phyloP scores from a whole-genome alignment of 225 moss, liverwort and hornwort species.

The Takakia lepidozioides region DNA sequence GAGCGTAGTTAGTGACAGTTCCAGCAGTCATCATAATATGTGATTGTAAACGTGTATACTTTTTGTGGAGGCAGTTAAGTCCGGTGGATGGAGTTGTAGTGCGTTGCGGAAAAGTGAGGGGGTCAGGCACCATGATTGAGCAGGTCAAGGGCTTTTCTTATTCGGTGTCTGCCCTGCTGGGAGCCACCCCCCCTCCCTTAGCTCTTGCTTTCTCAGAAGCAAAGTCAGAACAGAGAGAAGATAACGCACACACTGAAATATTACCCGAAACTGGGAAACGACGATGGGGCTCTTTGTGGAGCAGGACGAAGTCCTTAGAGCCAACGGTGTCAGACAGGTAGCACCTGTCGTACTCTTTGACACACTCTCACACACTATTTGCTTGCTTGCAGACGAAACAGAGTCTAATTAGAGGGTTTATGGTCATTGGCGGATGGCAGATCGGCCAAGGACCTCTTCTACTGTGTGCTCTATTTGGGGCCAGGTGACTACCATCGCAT shows the following conservation, averaged over 20 bases:
- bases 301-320: neutral
- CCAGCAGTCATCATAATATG: neutral
- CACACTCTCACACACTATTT: too few relatives aligned
- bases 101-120: conserved; percentile 59
- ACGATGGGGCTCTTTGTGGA: too few relatives aligned
- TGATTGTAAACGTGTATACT: neutral
- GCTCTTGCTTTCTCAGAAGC: conserved; percentile 17
- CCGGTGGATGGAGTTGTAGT: conserved; percentile 82
- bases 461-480: conserved; percentile 88
- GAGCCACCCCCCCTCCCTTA: conserved; percentile 60
- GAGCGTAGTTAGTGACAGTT: too few relatives aligned
- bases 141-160: conserved; percentile 98
- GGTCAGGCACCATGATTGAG: conserved; percentile 85
- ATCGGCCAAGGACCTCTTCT: conserved; percentile 56
- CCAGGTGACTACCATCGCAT: conserved; percentile 95
- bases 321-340: conserved; percentile 10
- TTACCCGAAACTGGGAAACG: neutral
- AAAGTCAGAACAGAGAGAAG: neutral
- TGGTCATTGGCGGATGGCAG: conserved; percentile 13
- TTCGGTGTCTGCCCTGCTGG: conserved; percentile 75
- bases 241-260: conserved; percentile 2
- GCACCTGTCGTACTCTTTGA: neutral
- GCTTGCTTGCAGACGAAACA: too few relatives aligned
- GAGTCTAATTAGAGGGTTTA: too few relatives aligned
- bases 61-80: conserved; percentile 43